Percentiles rank a stretch among this genome's conserved stretches.
Conservation (phyloP, 2,329 filamentous ascomycete species). For the Ophiosphaerella korrae region DNA sequence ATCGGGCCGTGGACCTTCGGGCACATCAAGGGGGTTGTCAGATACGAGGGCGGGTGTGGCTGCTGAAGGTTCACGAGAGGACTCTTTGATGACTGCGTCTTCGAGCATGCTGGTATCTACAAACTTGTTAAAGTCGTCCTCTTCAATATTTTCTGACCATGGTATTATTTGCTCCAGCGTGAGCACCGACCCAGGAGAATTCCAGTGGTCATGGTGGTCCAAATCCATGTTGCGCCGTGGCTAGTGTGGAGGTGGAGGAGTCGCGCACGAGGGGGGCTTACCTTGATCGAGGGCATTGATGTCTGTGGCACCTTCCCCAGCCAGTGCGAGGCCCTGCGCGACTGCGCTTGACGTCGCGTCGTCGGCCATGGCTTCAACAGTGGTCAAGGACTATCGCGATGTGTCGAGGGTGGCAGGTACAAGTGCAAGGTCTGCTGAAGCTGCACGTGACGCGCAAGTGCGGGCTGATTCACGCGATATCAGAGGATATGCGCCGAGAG, state of each 20-base stretch:
- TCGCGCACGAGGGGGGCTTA: conserved; percentile 22
- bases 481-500: conserved; percentile 1
- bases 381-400: conserved; percentile 24
- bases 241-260: neutral
- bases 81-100: conserved; percentile 49
- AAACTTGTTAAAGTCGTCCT: conserved; percentile 1
- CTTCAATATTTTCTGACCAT: neutral
- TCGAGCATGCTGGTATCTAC: conserved; percentile 65
- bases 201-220: neutral
- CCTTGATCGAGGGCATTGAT: conserved; percentile 38
- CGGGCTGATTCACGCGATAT: conserved; percentile 10
- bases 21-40: conserved; percentile 73
- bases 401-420: conserved; percentile 23
- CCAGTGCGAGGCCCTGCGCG: conserved; percentile 31
- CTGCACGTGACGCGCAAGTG: conserved; percentile 19
- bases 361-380: conserved; percentile 41
- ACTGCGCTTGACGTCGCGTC: conserved; percentile 36
- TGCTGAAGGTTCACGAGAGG: conserved; percentile 60
- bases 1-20: conserved; percentile 63
- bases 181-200: neutral
- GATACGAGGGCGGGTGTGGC: conserved; percentile 60
- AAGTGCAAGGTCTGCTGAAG: conserved; percentile 6
- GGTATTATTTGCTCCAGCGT: neutral
- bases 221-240: conserved; percentile 12
- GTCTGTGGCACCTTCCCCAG: conserved; percentile 29